Percentiles rank a stretch among this genome's conserved stretches.
Evolutionary conservation across 306 rosid genomes (phyloP).

Genomic region (Ormosia semicastrata): DNA sequence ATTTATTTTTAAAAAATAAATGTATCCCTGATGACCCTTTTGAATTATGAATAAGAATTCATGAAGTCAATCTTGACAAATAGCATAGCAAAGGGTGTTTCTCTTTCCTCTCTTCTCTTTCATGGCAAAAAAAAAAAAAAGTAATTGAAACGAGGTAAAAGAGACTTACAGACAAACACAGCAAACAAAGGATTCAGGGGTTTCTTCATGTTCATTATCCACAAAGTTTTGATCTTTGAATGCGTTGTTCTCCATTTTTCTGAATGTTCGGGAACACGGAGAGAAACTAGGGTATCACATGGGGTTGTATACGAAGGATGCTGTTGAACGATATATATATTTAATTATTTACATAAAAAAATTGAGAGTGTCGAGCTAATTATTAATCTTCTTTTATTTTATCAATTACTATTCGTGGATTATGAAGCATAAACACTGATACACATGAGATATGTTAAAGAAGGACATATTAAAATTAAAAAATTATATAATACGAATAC

Average conservation of each 20-base stretch:
- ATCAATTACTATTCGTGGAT: too few species aligned
- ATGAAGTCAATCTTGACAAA: not conserved
- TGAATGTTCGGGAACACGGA: slow-evolving; percentile 11
- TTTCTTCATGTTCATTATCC: slow-evolving; percentile 37
- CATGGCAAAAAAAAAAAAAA: not conserved
- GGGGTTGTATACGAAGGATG: not conserved
- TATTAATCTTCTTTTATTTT: too few species aligned
- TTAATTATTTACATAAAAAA: too few species aligned
- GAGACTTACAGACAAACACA: slow-evolving; percentile 72
- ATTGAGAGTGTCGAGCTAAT: too few species aligned
- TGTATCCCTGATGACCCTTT: not conserved
- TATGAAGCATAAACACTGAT: too few species aligned
- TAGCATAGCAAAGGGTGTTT: not conserved
- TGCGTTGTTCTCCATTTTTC: slow-evolving; percentile 23
- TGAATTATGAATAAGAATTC: not conserved
- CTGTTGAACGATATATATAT: not conserved
- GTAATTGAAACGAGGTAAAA: not conserved
- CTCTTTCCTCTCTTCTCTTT: not conserved
- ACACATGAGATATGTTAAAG: too few species aligned
- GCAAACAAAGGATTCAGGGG: slow-evolving; percentile 61
- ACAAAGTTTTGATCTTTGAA: slow-evolving; percentile 28
- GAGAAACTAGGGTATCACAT: not conserved
- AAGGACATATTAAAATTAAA: too few species aligned
- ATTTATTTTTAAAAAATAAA: not conserved
- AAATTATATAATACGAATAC: too few species aligned